Conservation (phyloP, 345 rosid genomes). For the Streptanthus diversifolius region DNA sequence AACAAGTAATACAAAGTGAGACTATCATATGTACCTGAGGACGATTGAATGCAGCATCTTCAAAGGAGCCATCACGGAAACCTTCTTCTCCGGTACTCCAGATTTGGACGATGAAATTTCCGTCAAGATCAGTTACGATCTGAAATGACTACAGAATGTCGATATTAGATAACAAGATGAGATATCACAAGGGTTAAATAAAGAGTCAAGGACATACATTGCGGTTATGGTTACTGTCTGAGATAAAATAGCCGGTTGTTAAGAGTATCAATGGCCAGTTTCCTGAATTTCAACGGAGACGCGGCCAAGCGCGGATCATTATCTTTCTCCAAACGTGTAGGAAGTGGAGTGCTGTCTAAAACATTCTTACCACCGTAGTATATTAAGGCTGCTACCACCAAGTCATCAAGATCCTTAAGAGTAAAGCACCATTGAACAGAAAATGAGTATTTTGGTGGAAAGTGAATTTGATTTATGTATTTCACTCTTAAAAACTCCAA, state of each 20-base stretch:
- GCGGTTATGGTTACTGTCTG: constrained; percentile 96
- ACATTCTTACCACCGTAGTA: constrained; percentile 72
- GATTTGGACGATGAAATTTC: constrained; percentile 78
- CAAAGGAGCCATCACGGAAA: constrained; percentile 75
- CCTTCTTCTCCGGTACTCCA: constrained; percentile 88
- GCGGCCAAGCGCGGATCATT: constrained; percentile 69
- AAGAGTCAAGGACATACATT: constrained; percentile 48
- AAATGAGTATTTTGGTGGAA: constrained; percentile 1
- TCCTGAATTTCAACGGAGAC: constrained; percentile 92
- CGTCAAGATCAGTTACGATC: constrained; percentile 88
- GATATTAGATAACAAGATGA: constrained; percentile 15
- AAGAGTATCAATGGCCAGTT: constrained; percentile 78
- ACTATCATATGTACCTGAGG: constrained; percentile 55
- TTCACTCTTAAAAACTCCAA: not conserved
- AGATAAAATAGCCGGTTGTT: constrained; percentile 86
- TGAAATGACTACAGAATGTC: constrained; percentile 31
- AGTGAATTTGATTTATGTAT: not conserved
- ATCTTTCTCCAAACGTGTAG: constrained; percentile 73
- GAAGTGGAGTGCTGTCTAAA: constrained; percentile 62
- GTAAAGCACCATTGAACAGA: not conserved
- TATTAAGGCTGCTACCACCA: constrained; percentile 79
- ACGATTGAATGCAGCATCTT: constrained; percentile 72
- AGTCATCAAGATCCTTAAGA: constrained; percentile 77
- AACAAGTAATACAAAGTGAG: not conserved
- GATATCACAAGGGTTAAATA: not conserved